These are phyloP conservation scores for Colletotrichum scovillei DNA, from an alignment of 2,329 filamentous ascomycete genomes.

Conservation along the genomic window DNA sequence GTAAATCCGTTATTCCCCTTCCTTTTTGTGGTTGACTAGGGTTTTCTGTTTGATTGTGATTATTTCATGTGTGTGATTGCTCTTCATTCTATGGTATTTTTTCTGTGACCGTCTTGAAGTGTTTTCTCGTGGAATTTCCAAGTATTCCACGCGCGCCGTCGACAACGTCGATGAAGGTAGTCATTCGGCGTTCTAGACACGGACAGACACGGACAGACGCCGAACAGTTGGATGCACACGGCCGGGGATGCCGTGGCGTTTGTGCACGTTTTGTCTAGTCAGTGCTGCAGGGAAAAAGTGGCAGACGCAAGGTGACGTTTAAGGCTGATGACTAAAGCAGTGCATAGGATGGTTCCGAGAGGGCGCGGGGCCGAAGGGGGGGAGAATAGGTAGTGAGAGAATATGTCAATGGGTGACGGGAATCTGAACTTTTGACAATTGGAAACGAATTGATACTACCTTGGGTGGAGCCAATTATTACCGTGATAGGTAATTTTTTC, in stretches of 20 bases:
- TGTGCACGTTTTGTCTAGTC: conserved; percentile 10
- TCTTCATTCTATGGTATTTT: background rate
- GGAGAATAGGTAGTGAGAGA: background rate
- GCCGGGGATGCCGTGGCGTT: conserved; percentile 21
- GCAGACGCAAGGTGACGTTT: conserved; percentile 32
- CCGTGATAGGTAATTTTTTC: background rate
- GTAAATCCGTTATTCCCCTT: background rate
- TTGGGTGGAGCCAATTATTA: background rate
- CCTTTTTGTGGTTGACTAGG: background rate
- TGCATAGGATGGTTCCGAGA: background rate
- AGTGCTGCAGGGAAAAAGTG: conserved; percentile 3
- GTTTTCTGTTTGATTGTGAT: background rate
- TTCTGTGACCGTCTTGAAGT: background rate
- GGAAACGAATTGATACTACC: background rate
- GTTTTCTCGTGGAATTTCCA: background rate
- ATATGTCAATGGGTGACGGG: background rate
- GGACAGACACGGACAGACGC: conserved; percentile 6
- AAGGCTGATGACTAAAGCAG: conserved; percentile 30
- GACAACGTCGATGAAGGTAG: background rate
- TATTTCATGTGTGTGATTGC: background rate
- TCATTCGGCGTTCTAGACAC: background rate
- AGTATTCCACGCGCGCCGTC: background rate
- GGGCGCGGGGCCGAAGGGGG: background rate
- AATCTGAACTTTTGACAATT: background rate
- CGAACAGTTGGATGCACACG: background rate